Percentiles rank a stretch among this genome's conserved stretches.
Evolutionary conservation across 2,329 filamentous ascomycete genomes (phyloP).

Genomic region (Ophiocordyceps polyrhachis-furcata): DNA sequence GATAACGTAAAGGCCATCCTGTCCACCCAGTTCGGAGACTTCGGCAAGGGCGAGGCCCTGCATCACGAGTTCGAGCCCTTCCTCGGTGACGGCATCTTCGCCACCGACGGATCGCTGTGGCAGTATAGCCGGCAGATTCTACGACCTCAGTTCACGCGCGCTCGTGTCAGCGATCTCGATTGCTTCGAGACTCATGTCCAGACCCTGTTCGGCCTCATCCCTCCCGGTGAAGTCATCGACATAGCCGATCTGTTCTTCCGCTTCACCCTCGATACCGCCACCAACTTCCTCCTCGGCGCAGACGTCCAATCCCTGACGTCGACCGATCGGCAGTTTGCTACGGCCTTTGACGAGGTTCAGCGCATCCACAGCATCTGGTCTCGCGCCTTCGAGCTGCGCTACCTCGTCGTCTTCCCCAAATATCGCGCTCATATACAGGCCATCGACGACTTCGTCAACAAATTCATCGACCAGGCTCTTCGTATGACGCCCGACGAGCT

Average conservation of each 20-base stretch:
- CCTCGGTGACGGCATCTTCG: constrained; percentile 56
- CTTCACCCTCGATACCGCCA: constrained; percentile 71
- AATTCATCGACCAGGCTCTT: constrained; percentile 59
- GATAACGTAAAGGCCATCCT: constrained; percentile 84
- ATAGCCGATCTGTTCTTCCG: constrained; percentile 65
- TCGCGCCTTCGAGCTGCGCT: constrained; percentile 43
- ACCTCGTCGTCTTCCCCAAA: constrained; percentile 40
- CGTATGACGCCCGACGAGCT: constrained; percentile 52
- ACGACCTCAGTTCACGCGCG: constrained; percentile 70
- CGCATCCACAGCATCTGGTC: constrained; percentile 49
- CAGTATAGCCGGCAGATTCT: constrained; percentile 65
- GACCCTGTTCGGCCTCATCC: constrained; percentile 50
- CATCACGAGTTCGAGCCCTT: constrained; percentile 59
- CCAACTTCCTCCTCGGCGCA: constrained; percentile 68
- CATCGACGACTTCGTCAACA: constrained; percentile 58
- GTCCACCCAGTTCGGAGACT: constrained; percentile 68
- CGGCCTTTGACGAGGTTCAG: constrained; percentile 65
- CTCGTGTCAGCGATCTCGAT: constrained; percentile 65
- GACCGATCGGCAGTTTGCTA: constrained; percentile 49
- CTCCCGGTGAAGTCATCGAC: constrained; percentile 46
- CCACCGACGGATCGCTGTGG: constrained; percentile 65
- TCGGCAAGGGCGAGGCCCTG: constrained; percentile 62
- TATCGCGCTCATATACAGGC: constrained; percentile 47
- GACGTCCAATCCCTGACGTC: constrained; percentile 48
- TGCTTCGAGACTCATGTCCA: constrained; percentile 67